These are phyloP conservation scores for Ceratobasidium sp. DNA, from an alignment of 1,284 basidiomycete genomes.

Conservation along the genomic window DNA sequence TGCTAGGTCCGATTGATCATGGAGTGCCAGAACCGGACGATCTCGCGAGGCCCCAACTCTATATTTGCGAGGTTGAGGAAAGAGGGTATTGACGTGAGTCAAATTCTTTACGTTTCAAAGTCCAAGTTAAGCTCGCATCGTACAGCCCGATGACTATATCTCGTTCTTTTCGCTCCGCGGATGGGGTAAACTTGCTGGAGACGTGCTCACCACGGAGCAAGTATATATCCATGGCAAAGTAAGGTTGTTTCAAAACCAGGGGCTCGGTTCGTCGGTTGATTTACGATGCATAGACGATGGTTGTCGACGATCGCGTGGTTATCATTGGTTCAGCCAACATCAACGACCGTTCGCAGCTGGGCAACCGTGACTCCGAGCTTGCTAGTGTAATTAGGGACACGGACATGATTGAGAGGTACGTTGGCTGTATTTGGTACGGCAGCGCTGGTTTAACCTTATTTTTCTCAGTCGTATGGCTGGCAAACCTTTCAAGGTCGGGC, in stretches of 20 bases:
- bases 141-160: slow-evolving; percentile 91
- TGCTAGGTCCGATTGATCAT: slow-evolving; percentile 86
- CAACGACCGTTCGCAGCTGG: slow-evolving; percentile 95
- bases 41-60: slow-evolving; percentile 89
- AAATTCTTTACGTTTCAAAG: neutral
- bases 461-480: slow-evolving; percentile 78
- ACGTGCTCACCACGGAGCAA: slow-evolving; percentile 88
- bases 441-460: neutral
- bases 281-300: slow-evolving; percentile 67
- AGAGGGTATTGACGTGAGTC: slow-evolving; percentile 86
- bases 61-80: slow-evolving; percentile 89
- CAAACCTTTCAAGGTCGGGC: slow-evolving; percentile 92
- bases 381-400: slow-evolving; percentile 94
- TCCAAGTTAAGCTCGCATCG: neutral
- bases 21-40: slow-evolving; percentile 92
- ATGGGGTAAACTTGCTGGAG: slow-evolving; percentile 92
- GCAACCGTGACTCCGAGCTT: slow-evolving; percentile 96
- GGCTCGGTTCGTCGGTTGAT: slow-evolving; percentile 8
- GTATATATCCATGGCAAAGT: slow-evolving; percentile 91
- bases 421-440: slow-evolving; percentile 38
- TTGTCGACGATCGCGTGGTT: slow-evolving; percentile 96
- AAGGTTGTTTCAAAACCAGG: neutral
- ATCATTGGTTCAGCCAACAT: slow-evolving; percentile 99
- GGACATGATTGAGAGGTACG: slow-evolving; percentile 91
- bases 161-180: slow-evolving; percentile 90